phyloP scores from a whole-genome alignment of 345 rosid genomes.

The Populus alba region DNA sequence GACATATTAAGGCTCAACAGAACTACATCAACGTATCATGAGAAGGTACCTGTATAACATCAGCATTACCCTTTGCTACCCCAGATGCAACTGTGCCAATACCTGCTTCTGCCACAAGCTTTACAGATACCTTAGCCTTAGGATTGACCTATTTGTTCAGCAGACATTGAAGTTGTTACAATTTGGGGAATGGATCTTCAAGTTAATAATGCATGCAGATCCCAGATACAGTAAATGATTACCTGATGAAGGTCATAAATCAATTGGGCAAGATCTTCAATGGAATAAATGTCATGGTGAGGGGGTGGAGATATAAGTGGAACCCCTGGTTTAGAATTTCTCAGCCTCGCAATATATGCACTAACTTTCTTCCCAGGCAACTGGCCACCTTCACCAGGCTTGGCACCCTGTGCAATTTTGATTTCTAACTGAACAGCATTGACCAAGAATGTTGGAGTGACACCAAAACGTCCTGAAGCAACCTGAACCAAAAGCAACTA shows the following conservation, averaged over 20 bases:
- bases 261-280: conserved; percentile 97
- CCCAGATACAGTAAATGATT: conserved; percentile 22
- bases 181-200: neutral
- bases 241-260: conserved; percentile 99
- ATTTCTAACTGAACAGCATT: conserved; percentile 95
- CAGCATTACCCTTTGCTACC: conserved; percentile 98
- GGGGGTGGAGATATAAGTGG: conserved; percentile 99
- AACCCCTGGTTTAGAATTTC: conserved; percentile 98
- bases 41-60: conserved; percentile 74
- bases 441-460: conserved; percentile 93
- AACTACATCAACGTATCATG: neutral
- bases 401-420: conserved; percentile 99
- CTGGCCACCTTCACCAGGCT: conserved; percentile 99
- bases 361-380: conserved; percentile 98
- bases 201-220: conserved; percentile 4
- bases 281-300: conserved; percentile 94
- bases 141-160: conserved; percentile 70
- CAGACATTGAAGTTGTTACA: conserved; percentile 12
- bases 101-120: conserved; percentile 98
- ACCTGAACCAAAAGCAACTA: conserved; percentile 53
- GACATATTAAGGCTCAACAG: neutral
- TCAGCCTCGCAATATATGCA: conserved; percentile 92
- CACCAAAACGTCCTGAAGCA: conserved; percentile 99
- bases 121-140: conserved; percentile 94
- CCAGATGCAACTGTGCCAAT: conserved; percentile 99